Conservation (phyloP, 129 eudicot species). For the Pittosporum tobira region DNA sequence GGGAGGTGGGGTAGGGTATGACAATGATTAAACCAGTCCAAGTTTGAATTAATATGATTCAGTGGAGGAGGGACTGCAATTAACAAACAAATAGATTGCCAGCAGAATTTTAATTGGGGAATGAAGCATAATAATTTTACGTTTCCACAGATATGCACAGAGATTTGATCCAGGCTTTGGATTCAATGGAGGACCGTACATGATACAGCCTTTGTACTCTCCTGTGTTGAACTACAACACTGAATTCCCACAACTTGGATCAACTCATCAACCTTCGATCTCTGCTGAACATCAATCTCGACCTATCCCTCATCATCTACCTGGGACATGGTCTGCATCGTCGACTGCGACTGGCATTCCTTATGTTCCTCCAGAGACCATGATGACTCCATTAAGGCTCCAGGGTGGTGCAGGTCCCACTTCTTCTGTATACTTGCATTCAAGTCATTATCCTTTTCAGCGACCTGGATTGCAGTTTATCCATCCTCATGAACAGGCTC, state of each 20-base stretch:
- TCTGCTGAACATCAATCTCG: conserved; percentile 59
- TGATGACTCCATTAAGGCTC: conserved; percentile 49
- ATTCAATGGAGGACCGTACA: conserved; percentile 61
- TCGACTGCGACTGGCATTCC: conserved; percentile 58
- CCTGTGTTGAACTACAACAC: conserved; percentile 86
- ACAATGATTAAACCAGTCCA: too few species aligned
- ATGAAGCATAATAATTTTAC: not conserved
- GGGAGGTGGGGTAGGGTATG: too few species aligned
- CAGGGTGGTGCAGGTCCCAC: conserved; percentile 58
- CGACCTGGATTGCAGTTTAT: conserved; percentile 69
- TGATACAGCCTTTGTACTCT: conserved; percentile 80
- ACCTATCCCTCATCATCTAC: conserved; percentile 58
- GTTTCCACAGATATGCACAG: conserved; percentile 59
- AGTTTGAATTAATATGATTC: too few species aligned
- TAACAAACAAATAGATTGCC: too few species aligned
- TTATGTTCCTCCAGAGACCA: conserved; percentile 61
- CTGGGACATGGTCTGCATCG: conserved; percentile 68
- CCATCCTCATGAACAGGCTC: conserved; percentile 83
- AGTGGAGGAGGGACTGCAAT: too few species aligned
- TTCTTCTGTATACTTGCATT: conserved; percentile 57
- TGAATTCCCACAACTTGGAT: conserved; percentile 91
- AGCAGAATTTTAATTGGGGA: too few species aligned
- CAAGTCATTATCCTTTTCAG: conserved; percentile 73
- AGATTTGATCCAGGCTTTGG: conserved; percentile 98
- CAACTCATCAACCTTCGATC: conserved; percentile 57